Evolutionary conservation across 164 flowering plant genomes (phyloP).

Genomic region (Euptelea pleiosperma): DNA sequence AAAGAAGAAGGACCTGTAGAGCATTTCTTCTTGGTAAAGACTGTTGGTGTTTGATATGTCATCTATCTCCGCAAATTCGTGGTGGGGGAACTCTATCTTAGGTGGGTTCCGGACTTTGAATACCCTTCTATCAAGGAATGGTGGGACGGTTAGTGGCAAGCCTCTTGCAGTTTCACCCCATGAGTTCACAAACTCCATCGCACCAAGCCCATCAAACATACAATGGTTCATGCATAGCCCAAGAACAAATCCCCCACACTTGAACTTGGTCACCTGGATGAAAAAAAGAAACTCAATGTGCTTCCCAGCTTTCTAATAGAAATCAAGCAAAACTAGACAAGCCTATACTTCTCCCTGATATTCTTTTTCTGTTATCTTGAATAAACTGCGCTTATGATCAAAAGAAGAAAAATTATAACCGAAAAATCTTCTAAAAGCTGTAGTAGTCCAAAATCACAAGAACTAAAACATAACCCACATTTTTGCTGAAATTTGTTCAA

Average conservation of each 20-base stretch:
- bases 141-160: constrained; percentile 46
- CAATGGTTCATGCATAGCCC: constrained; percentile 82
- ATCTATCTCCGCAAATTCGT: constrained; percentile 73
- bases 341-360: neutral
- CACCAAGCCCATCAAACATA: constrained; percentile 76
- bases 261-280: constrained; percentile 76
- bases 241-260: constrained; percentile 84
- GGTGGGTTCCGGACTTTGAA: constrained; percentile 64
- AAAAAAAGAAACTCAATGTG: constrained; percentile 1
- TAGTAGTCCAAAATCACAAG: no score
- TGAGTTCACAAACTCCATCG: constrained; percentile 83
- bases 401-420: no score
- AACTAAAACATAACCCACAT: no score
- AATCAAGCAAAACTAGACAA: neutral
- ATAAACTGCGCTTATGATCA: no score
- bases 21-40: constrained; percentile 61
- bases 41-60: constrained; percentile 52
- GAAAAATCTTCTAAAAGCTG: no score
- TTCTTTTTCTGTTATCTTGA: no score
- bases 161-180: constrained; percentile 86
- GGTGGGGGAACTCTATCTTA: constrained; percentile 57
- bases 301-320: no score
- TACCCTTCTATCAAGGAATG: constrained; percentile 57
- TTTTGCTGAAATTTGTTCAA: no score
- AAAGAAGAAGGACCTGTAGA: constrained; percentile 63